Percentiles rank a stretch among this genome's conserved stretches.
These are phyloP conservation scores for Rosa hybrid DNA, from an alignment of 331 rosid species.

Conservation along the genomic window DNA sequence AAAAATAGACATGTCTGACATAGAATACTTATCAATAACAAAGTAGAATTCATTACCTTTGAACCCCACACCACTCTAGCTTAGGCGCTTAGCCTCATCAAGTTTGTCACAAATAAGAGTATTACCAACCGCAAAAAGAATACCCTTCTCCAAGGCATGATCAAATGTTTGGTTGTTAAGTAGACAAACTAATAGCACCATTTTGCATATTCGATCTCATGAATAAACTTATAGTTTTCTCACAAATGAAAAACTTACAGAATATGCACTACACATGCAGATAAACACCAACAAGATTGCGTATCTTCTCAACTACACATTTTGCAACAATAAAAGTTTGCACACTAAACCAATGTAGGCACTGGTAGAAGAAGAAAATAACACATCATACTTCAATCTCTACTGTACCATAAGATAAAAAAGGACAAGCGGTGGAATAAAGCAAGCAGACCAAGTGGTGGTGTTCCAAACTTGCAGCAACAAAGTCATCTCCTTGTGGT, in stretches of 20 bases:
- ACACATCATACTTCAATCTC: too few relatives aligned
- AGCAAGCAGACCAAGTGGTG: too few relatives aligned
- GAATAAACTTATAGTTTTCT: not conserved
- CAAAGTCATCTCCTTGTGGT: too few relatives aligned
- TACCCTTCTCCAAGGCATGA: constrained; percentile 91
- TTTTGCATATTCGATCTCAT: not conserved
- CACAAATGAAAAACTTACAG: not conserved
- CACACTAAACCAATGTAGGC: too few relatives aligned
- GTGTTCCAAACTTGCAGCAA: too few relatives aligned
- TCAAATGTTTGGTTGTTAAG: constrained; percentile 86
- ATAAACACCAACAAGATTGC: too few relatives aligned
- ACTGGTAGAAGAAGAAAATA: too few relatives aligned
- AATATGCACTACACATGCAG: too few relatives aligned
- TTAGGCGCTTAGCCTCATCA: constrained; percentile 86
- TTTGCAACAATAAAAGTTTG: too few relatives aligned
- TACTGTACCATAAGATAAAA: too few relatives aligned
- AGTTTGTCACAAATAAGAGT: constrained; percentile 96
- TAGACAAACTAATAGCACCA: constrained; percentile 34
- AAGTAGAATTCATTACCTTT: constrained; percentile 59
- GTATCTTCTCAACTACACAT: too few relatives aligned
- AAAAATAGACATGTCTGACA: not conserved
- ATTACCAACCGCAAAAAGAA: constrained; percentile 94
- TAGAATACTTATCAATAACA: not conserved
- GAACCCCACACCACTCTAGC: constrained; percentile 97
- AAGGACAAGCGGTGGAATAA: too few relatives aligned